These are phyloP conservation scores for Auricularia cornea DNA, from an alignment of 768 basidiomycete species.

Conservation along the genomic window DNA sequence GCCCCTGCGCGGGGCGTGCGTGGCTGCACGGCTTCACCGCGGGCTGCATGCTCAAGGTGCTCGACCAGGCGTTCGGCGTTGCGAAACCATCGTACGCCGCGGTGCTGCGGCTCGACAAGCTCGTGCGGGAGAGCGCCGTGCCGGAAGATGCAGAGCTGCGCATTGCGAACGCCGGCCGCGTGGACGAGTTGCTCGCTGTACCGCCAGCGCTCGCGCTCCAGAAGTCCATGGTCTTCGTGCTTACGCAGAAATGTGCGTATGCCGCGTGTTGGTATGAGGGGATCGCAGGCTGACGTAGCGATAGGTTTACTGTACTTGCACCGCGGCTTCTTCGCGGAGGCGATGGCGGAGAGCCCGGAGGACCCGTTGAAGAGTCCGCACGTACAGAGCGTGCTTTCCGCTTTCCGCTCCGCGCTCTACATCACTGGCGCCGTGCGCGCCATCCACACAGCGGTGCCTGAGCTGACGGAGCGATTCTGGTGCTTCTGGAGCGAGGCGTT, in stretches of 20 bases:
- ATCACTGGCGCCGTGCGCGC: slow-evolving; percentile 64
- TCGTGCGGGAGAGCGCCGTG: not conserved
- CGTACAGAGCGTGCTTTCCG: slow-evolving; percentile 64
- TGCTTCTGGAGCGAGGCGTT: slow-evolving; percentile 40
- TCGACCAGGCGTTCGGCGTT: slow-evolving; percentile 65
- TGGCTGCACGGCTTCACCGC: slow-evolving; percentile 69
- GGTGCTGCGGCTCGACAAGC: slow-evolving; percentile 48
- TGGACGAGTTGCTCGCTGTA: not conserved
- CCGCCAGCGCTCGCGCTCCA: not conserved
- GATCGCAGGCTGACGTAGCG: not conserved
- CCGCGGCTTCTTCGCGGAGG: slow-evolving; percentile 65
- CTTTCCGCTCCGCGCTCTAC: slow-evolving; percentile 64
- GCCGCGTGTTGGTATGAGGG: not conserved
- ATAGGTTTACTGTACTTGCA: slow-evolving; percentile 63
- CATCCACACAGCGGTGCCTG: slow-evolving; percentile 54
- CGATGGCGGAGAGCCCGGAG: slow-evolving; percentile 64
- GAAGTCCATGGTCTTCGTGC: not conserved
- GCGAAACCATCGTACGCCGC: slow-evolving; percentile 60
- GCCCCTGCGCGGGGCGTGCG: slow-evolving; percentile 45
- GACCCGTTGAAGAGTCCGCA: slow-evolving; percentile 67
- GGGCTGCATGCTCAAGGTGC: slow-evolving; percentile 60
- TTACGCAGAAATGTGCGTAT: not conserved
- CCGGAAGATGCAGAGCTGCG: not conserved
- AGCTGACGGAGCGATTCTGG: slow-evolving; percentile 58
- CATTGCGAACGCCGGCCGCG: not conserved